Conservation (phyloP, 306 rosid species). For the Vigna hirtella region DNA sequence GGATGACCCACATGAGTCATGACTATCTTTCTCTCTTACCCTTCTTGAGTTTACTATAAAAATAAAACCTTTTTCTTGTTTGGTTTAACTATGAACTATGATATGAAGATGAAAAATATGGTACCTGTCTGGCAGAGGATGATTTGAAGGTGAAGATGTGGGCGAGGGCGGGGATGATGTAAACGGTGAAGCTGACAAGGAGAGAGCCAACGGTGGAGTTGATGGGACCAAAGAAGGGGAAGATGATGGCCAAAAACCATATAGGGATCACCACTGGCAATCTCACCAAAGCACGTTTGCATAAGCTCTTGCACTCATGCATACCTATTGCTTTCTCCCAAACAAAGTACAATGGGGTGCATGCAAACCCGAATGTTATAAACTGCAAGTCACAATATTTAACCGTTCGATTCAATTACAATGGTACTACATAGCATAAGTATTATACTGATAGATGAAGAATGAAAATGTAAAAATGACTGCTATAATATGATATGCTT, state of each 20-base stretch:
- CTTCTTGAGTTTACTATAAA: background rate
- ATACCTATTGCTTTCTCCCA: constrained; percentile 96
- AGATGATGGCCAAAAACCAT: constrained; percentile 93
- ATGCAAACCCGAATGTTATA: constrained; percentile 96
- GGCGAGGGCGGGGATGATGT: constrained; percentile 91
- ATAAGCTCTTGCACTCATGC: constrained; percentile 92
- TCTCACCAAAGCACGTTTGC: constrained; percentile 93
- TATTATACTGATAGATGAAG: no score
- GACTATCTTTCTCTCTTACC: background rate
- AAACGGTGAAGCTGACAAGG: constrained; percentile 96
- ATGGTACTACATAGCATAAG: no score
- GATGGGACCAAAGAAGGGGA: constrained; percentile 97
- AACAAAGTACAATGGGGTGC: constrained; percentile 91
- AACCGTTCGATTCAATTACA: background rate
- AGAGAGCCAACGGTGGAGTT: constrained; percentile 98
- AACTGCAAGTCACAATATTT: constrained; percentile 55
- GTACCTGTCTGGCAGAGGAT: constrained; percentile 87
- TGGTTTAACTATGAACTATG: background rate
- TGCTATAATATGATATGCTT: background rate
- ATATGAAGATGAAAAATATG: background rate
- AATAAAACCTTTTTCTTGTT: background rate
- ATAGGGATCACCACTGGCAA: constrained; percentile 94
- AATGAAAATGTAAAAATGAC: no score
- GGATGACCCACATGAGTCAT: constrained; percentile 19
- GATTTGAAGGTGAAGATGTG: constrained; percentile 87